Percentiles rank a stretch among this genome's conserved stretches.
phyloP scores from a whole-genome alignment of 2,329 filamentous ascomycete species.

The Neoascochyta sp. region DNA sequence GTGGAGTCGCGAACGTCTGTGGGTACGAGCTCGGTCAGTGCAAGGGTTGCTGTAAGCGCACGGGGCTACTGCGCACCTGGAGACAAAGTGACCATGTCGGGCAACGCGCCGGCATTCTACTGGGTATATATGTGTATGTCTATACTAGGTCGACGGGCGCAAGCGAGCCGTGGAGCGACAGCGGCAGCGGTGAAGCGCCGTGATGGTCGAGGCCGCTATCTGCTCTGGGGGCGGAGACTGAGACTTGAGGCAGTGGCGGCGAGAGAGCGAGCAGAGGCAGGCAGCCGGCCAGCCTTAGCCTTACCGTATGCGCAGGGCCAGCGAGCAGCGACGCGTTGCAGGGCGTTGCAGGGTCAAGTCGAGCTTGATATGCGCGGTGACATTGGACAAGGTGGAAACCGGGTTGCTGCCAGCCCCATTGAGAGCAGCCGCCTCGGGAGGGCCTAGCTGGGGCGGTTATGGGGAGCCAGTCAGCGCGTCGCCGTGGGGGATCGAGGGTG shows the following conservation, averaged over 20 bases:
- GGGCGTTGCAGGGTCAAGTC: slow-evolving; percentile 1
- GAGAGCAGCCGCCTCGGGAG: slow-evolving; percentile 6
- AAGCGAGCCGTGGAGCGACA: too few species aligned
- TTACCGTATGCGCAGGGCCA: slow-evolving; percentile 2
- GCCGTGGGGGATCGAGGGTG: slow-evolving; percentile 7
- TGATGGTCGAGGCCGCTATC: slow-evolving; percentile 4
- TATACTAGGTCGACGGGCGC: too few species aligned
- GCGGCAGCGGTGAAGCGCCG: slow-evolving; percentile 7
- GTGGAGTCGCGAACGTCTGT: slow-evolving; percentile 38
- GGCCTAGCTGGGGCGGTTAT: slow-evolving; percentile 11
- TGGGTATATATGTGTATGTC: too few species aligned
- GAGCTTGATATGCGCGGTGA: slow-evolving; percentile 2
- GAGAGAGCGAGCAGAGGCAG: too few species aligned
- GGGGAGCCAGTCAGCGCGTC: slow-evolving; percentile 9
- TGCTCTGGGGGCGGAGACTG: slow-evolving; percentile 5
- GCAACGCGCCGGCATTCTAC: too few species aligned
- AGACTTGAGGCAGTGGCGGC: too few species aligned
- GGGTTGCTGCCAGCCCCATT: slow-evolving; percentile 8
- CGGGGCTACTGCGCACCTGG: slow-evolving; percentile 16
- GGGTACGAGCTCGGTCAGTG: slow-evolving; percentile 20
- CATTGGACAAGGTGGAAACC: slow-evolving; percentile 4
- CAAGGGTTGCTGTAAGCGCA: slow-evolving; percentile 8
- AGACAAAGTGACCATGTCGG: slow-evolving; percentile 26
- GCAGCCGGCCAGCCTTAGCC: too few species aligned
- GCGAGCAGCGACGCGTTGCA: slow-evolving; percentile 6